Percentiles rank a stretch among this genome's conserved stretches.
Conservation (phyloP, 352 stramenopile genomes). For the Globisporangium splendens region DNA sequence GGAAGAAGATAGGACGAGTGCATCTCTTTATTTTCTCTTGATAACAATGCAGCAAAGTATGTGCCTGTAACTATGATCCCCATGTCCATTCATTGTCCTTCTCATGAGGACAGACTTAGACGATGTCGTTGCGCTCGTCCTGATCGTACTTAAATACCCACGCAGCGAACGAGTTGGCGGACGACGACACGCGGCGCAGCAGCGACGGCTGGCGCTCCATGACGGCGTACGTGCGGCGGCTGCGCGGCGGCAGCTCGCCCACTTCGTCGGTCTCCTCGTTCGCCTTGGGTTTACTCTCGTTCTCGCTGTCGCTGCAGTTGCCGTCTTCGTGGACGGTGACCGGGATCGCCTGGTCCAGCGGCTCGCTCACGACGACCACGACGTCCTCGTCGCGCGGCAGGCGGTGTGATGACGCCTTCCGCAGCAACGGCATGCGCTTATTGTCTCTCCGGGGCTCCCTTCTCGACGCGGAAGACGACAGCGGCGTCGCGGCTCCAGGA, state of each 20-base stretch:
- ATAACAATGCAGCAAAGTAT: too few species aligned
- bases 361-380: conserved; percentile 26
- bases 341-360: conserved; percentile 7
- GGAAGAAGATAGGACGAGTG: too few species aligned
- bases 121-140: background rate
- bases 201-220: conserved; percentile 14
- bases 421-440: conserved; percentile 30
- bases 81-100: too few species aligned
- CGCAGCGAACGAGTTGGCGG: conserved; percentile 14
- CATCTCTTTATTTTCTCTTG: too few species aligned
- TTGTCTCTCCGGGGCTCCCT: conserved; percentile 33
- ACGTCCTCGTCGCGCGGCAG: conserved; percentile 28
- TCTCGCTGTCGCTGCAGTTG: background rate
- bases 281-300: background rate
- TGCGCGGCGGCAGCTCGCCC: background rate
- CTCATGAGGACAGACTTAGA: too few species aligned
- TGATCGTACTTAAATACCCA: conserved; percentile 17
- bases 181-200: conserved; percentile 16
- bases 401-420: conserved; percentile 11
- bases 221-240: conserved; percentile 14
- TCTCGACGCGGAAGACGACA: conserved; percentile 20
- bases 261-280: background rate
- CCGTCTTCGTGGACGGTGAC: background rate
- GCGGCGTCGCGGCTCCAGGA: conserved; percentile 37
- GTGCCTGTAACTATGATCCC: too few species aligned